Evolutionary conservation across 2,329 filamentous ascomycete genomes (phyloP).

Genomic region (Calonectria fujianensis): DNA sequence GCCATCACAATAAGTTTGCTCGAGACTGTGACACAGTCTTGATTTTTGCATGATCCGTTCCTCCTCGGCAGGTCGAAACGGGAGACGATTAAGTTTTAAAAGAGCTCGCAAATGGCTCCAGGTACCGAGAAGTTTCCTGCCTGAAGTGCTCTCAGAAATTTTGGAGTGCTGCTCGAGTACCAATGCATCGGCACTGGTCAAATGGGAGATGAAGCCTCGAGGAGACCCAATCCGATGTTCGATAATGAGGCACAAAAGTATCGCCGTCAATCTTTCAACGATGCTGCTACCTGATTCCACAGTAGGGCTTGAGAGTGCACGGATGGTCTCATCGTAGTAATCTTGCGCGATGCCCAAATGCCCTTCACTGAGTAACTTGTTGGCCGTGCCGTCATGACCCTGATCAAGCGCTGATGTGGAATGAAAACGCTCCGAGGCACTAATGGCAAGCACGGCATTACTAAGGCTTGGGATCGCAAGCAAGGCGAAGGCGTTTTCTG

Average conservation of each 20-base stretch:
- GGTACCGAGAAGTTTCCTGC: background rate
- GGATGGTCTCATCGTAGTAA: background rate
- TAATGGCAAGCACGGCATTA: conserved; percentile 2
- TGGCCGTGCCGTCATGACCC: background rate
- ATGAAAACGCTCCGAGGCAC: background rate
- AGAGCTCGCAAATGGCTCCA: conserved; percentile 13
- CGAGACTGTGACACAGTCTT: conserved; percentile 5
- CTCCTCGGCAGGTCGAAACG: conserved; percentile 12
- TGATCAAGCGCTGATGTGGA: background rate
- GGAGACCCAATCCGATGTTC: background rate
- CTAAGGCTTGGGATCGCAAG: background rate
- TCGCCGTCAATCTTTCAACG: background rate
- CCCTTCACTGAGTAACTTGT: background rate
- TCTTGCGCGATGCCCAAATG: background rate
- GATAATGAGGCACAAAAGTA: conserved; percentile 1
- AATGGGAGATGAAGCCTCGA: conserved; percentile 8
- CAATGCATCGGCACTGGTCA: background rate
- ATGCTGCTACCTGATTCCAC: background rate
- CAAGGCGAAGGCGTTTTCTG: background rate
- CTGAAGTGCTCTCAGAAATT: background rate
- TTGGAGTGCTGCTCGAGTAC: background rate
- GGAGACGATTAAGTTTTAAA: conserved; percentile 9
- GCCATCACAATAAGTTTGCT: conserved; percentile 1
- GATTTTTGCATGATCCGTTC: background rate
- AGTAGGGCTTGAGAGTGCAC: background rate